A percentile compares a stretch with the other conserved stretches of the same genome.
Evolutionary conservation across 2,329 filamentous ascomycete genomes (phyloP).

Genomic region (Fusarium sp.): DNA sequence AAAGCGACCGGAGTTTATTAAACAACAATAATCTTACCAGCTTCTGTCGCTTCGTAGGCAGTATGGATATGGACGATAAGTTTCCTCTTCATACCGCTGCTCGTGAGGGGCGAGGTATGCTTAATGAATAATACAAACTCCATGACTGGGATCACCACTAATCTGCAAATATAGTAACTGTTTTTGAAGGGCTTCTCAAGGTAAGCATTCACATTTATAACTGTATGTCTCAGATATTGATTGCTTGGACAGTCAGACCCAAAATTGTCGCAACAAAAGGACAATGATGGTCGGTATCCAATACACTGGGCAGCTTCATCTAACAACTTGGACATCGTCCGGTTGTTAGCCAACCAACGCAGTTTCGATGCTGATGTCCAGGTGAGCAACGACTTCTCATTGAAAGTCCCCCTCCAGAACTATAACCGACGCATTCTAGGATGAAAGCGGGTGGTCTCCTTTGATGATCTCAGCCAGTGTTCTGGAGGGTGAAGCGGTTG

Average conservation of each 20-base stretch:
- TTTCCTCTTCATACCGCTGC: constrained; percentile 89
- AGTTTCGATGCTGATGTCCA: constrained; percentile 85
- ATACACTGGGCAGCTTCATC: constrained; percentile 94
- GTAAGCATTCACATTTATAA: constrained; percentile 5
- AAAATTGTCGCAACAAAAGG: constrained; percentile 74
- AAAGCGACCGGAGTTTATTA: not conserved
- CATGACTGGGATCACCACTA: constrained; percentile 2
- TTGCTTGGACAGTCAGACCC: constrained; percentile 71
- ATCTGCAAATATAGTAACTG: constrained; percentile 58
- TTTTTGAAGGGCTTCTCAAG: constrained; percentile 70
- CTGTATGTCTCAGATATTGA: not conserved
- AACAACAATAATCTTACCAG: not conserved
- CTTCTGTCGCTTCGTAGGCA: not conserved
- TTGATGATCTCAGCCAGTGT: constrained; percentile 84
- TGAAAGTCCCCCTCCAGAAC: too few species aligned
- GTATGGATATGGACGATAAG: constrained; percentile 58
- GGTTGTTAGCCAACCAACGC: constrained; percentile 73
- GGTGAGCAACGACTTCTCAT: constrained; percentile 51
- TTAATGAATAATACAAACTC: not conserved
- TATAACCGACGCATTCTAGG: constrained; percentile 52
- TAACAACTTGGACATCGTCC: constrained; percentile 78
- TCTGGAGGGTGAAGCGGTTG: constrained; percentile 73
- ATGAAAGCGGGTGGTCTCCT: constrained; percentile 82
- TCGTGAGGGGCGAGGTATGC: constrained; percentile 81
- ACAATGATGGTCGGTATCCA: constrained; percentile 87